Conservation (phyloP, 805 yeast genomes). For the Metschnikowia dekortorum region DNA sequence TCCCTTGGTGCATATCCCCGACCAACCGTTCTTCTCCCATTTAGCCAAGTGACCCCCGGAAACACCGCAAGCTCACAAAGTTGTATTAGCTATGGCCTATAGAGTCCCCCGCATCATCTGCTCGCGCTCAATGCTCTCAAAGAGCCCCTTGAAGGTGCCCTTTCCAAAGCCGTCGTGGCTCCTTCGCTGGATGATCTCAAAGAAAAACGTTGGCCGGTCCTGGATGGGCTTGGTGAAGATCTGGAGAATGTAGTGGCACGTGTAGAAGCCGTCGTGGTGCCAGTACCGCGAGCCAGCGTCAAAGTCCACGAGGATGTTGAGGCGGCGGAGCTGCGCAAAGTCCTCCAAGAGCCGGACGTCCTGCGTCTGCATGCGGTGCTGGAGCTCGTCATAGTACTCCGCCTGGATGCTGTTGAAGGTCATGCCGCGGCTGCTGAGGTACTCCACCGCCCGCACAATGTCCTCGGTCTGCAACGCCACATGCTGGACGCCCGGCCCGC, state of each 20-base stretch:
- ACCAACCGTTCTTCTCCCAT: too few relatives aligned
- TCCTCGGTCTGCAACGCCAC: conserved; percentile 64
- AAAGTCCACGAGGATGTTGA: conserved; percentile 68
- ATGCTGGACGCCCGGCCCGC: conserved; percentile 85
- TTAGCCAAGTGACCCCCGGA: too few relatives aligned
- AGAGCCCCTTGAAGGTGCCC: conserved; percentile 79
- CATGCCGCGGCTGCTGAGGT: conserved; percentile 58
- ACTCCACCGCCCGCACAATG: conserved; percentile 52
- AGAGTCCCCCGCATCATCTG: conserved; percentile 69
- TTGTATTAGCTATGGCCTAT: neutral
- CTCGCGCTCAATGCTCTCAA: conserved; percentile 76
- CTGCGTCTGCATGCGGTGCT: conserved; percentile 41
- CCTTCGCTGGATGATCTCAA: conserved; percentile 75
- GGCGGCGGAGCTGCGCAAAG: conserved; percentile 43
- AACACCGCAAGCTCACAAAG: too few relatives aligned
- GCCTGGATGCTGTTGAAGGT: conserved; percentile 62
- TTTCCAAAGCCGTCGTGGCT: conserved; percentile 87
- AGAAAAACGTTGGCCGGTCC: conserved; percentile 77
- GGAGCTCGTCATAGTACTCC: conserved; percentile 52
- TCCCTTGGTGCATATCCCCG: too few relatives aligned
- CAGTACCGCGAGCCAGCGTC: conserved; percentile 46
- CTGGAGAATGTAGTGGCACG: conserved; percentile 69
- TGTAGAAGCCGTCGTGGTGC: conserved; percentile 9
- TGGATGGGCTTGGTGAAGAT: conserved; percentile 72
- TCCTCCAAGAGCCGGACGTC: conserved; percentile 48